Evolutionary conservation across 257 asterid genomes (phyloP).

Genomic region (Solanum paucissectum): DNA sequence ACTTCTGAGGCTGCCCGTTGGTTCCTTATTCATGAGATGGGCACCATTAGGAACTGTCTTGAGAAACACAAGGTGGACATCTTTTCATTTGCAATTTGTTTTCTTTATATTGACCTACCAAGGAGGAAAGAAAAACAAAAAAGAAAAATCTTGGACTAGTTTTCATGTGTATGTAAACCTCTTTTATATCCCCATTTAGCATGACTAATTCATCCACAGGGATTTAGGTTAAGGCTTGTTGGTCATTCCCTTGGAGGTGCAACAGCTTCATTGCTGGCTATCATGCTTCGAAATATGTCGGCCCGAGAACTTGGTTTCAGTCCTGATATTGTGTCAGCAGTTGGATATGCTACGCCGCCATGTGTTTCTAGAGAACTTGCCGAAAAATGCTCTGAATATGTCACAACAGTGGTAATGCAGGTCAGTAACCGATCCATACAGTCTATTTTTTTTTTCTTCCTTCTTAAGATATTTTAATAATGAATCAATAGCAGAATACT

Average conservation of each 20-base stretch:
- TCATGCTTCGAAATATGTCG: slow-evolving; percentile 72
- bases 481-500: not conserved
- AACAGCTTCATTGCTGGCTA: slow-evolving; percentile 80
- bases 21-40: slow-evolving; percentile 70
- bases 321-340: slow-evolving; percentile 73
- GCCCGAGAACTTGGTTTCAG: slow-evolving; percentile 68
- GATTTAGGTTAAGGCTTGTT: slow-evolving; percentile 95
- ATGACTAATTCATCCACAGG: slow-evolving; percentile 68
- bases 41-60: slow-evolving; percentile 57
- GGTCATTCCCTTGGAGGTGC: slow-evolving; percentile 99
- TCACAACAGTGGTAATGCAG: slow-evolving; percentile 91
- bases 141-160: not conserved
- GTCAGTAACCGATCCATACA: slow-evolving; percentile 7
- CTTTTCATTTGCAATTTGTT: not conserved
- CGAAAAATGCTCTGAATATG: slow-evolving; percentile 76
- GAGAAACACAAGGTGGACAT: slow-evolving; percentile 64
- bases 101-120: not conserved
- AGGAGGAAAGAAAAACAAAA: not conserved
- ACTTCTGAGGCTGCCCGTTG: slow-evolving; percentile 94
- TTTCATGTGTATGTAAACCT: not conserved
- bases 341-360: slow-evolving; percentile 83
- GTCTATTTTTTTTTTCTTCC: not conserved
- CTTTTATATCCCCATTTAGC: not conserved
- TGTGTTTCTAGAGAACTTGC: slow-evolving; percentile 91
- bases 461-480: not conserved